Percentiles rank a stretch among this genome's conserved stretches.
These are phyloP conservation scores for Pestalotiopsis sp. DNA, from an alignment of 2,329 filamentous ascomycete genomes.

Conservation along the genomic window DNA sequence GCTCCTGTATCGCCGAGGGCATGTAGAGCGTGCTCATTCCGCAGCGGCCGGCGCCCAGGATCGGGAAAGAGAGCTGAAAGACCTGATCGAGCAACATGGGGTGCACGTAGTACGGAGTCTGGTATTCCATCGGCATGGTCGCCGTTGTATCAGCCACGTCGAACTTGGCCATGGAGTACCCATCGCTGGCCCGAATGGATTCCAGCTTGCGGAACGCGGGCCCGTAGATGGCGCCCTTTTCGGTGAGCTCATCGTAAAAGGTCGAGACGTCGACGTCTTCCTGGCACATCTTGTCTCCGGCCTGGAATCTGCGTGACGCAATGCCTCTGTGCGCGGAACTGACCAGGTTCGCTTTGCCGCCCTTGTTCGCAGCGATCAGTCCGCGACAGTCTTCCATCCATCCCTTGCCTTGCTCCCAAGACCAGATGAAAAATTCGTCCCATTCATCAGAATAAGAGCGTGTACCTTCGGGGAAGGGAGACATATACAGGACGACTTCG, in stretches of 20 bases:
- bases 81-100: constrained; percentile 49
- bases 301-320: constrained; percentile 4
- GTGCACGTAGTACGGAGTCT: constrained; percentile 46
- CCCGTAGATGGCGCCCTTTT: constrained; percentile 18
- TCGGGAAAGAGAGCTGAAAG: constrained; percentile 42
- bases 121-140: constrained; percentile 47
- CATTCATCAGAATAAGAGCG: constrained; percentile 22
- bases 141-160: constrained; percentile 44
- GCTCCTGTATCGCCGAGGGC: constrained; percentile 25
- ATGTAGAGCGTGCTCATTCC: constrained; percentile 20
- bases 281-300: constrained; percentile 8
- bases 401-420: constrained; percentile 27
- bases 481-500: constrained; percentile 39
- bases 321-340: neutral
- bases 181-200: constrained; percentile 18
- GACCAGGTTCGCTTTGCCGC: neutral
- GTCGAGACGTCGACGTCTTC: neutral
- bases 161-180: constrained; percentile 35
- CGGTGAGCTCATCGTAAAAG: constrained; percentile 18
- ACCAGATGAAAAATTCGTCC: constrained; percentile 33
- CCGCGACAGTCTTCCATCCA: constrained; percentile 33
- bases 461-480: constrained; percentile 25
- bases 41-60: constrained; percentile 33
- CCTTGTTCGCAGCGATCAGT: constrained; percentile 19
- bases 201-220: constrained; percentile 14